Conservation (phyloP, 352 stramenopile species). For the Globisporangium rhizosaccharum region DNA sequence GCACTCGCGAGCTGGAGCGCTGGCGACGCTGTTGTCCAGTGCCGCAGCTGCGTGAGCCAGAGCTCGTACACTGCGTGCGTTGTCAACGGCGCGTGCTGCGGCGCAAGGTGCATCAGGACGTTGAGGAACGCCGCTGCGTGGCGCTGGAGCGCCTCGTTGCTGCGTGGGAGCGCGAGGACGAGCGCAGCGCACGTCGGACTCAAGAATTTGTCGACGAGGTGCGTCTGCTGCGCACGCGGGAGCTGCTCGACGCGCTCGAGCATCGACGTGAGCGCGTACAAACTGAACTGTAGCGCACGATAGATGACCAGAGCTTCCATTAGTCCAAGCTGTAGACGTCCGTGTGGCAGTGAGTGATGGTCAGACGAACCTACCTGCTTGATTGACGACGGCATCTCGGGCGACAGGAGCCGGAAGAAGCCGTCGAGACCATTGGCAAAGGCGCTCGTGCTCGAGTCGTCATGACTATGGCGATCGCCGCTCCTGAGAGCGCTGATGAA, state of each 20-base stretch:
- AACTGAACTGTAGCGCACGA: conserved; percentile 18
- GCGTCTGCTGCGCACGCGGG: conserved; percentile 9
- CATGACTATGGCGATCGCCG: neutral
- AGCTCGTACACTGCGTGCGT: conserved; percentile 41
- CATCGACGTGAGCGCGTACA: conserved; percentile 34
- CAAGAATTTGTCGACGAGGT: conserved; percentile 32
- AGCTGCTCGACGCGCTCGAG: conserved; percentile 24
- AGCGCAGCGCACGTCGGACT: conserved; percentile 27
- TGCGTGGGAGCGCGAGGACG: conserved; percentile 35
- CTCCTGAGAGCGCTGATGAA: too few relatives aligned
- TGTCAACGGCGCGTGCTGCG: conserved; percentile 26
- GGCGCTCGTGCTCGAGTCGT: neutral
- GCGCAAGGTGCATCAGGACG: conserved; percentile 36
- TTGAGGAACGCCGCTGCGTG: conserved; percentile 42
- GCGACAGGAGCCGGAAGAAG: conserved; percentile 42
- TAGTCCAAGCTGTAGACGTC: neutral
- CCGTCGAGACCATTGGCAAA: conserved; percentile 11
- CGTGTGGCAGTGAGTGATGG: neutral
- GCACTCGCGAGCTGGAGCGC: conserved; percentile 36
- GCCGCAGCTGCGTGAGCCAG: conserved; percentile 59
- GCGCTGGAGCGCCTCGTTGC: conserved; percentile 27
- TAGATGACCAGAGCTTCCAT: neutral
- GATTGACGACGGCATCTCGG: conserved; percentile 44
- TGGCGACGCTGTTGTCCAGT: conserved; percentile 21
- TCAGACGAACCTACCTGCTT: conserved; percentile 23